Base-by-base conservation (phyloP, 2,329 filamentous ascomycete genomes). In the Juglanconis sp. region DNA sequence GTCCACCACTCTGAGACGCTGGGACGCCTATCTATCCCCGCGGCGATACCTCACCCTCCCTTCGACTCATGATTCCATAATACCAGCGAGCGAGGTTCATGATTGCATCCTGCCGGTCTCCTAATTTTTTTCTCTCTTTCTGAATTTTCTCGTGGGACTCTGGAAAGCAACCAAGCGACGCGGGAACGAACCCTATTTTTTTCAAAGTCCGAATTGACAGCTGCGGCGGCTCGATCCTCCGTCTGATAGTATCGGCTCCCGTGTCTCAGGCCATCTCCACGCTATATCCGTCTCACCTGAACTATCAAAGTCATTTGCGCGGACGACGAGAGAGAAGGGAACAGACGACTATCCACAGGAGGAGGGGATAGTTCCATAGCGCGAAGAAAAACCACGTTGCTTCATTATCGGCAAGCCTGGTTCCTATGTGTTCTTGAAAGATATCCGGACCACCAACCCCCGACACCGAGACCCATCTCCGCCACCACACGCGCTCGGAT, bases 1-100 rank as follows among this genome's bases (percentile, higher is more conserved):
- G 60, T 62, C 56, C 53, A 36, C 55, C 42, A 60, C 53, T 62
- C 53, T 60, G 53, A 62, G 60, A 62, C 60, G 54, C 38, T 31
- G 7, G 17, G 9, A n/a, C 34, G 34, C 47, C 24, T 8, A 11
- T n/a, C 32, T 10, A 24, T 11, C 52, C 52, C 31, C n/a, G 36
- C 30, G 32, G 17, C 52, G 52, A 53, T 53, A 35, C 30, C 34
- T 52, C 9, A 34, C n/a, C 36, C 24, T 53, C 24, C 40, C 30
- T 24, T 42, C 6, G 38, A 32, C 38, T 40, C 30, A 11, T 32
- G 17, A n/a, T 8, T 5, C 40, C 38, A 32, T 36, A 17, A 17
- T 30, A 30, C 13, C 50, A 31, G 35, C 51, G 51, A 32, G 8
- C 51, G 17, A 15, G 36, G 36, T 32, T n/a, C 31, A 17, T 40